phyloP scores from a whole-genome alignment of 768 basidiomycete genomes.

The Tremella yokohamensis region DNA sequence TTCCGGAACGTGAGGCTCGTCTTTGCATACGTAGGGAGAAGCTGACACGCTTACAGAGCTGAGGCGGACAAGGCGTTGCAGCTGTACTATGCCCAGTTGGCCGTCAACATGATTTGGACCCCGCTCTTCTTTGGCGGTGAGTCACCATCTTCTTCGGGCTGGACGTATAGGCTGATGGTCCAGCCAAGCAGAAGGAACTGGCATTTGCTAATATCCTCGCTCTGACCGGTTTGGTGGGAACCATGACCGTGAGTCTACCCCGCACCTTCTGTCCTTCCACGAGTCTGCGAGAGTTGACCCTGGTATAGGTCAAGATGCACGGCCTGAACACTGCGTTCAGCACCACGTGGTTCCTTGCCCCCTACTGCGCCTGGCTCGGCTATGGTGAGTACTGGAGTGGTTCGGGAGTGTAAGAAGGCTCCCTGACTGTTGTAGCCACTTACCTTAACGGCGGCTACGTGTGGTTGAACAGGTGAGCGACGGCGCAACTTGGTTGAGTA shows the following conservation, averaged over 20 bases:
- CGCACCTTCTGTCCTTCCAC: background rate
- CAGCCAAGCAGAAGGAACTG: conserved; percentile 55
- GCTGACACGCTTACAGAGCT: conserved; percentile 44
- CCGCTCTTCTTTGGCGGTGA: conserved; percentile 62
- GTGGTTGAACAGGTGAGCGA: conserved; percentile 51
- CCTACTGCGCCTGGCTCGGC: conserved; percentile 65
- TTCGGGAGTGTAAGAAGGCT: conserved; percentile 6
- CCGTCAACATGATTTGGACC: conserved; percentile 62
- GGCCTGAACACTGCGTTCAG: conserved; percentile 51
- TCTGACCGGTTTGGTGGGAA: conserved; percentile 59
- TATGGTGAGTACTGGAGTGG: conserved; percentile 50
- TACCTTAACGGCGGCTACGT: conserved; percentile 68
- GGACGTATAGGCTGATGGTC: conserved; percentile 9
- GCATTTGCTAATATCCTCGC: conserved; percentile 60
- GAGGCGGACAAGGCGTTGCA: conserved; percentile 56
- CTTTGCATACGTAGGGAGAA: background rate
- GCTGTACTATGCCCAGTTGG: conserved; percentile 64
- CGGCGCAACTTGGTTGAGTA: background rate
- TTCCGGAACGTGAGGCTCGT: conserved; percentile 53
- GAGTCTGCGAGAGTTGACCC: background rate
- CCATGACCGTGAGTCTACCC: conserved; percentile 59
- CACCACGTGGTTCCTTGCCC: conserved; percentile 61
- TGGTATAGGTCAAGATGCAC: conserved; percentile 56
- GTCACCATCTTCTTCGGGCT: conserved; percentile 16
- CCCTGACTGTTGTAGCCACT: conserved; percentile 52